Evolutionary conservation across 1,284 basidiomycete genomes (phyloP).

Genomic region (Ganoderma boninense): DNA sequence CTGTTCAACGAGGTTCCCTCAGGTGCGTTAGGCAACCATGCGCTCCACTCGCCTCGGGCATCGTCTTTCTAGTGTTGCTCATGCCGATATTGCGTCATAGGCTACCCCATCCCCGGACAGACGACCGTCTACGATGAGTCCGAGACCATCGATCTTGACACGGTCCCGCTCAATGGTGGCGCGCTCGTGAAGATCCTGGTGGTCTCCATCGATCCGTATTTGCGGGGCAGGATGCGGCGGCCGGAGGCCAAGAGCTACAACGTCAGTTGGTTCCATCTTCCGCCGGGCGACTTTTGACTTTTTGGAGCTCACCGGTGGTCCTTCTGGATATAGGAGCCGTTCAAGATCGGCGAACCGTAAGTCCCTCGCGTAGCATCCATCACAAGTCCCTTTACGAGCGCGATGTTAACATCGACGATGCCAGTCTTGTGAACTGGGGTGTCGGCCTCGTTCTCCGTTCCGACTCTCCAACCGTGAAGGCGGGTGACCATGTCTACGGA

Average conservation of each 20-base stretch:
- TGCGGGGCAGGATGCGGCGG: constrained; percentile 47
- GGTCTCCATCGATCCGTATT: constrained; percentile 58
- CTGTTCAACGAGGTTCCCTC: constrained; percentile 30
- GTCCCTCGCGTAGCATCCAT: neutral
- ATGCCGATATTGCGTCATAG: constrained; percentile 33
- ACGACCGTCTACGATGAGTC: constrained; percentile 57
- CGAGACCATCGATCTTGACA: constrained; percentile 59
- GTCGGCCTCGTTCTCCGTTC: constrained; percentile 54
- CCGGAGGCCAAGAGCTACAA: constrained; percentile 16
- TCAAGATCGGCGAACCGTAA: constrained; percentile 26
- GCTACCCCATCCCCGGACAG: constrained; percentile 53
- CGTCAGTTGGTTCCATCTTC: neutral
- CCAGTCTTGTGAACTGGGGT: constrained; percentile 38
- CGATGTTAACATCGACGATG: neutral
- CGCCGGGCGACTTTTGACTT: neutral
- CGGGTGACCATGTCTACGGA: constrained; percentile 55
- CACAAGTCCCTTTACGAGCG: neutral
- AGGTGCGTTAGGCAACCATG: constrained; percentile 10
- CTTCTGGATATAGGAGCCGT: constrained; percentile 16
- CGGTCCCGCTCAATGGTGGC: constrained; percentile 57
- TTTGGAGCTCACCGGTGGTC: neutral
- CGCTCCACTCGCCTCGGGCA: neutral
- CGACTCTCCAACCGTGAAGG: constrained; percentile 46
- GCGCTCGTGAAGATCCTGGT: constrained; percentile 57
- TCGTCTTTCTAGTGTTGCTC: neutral